Conservation (phyloP, 179 eudicot species). For the Silene noctiflora region DNA sequence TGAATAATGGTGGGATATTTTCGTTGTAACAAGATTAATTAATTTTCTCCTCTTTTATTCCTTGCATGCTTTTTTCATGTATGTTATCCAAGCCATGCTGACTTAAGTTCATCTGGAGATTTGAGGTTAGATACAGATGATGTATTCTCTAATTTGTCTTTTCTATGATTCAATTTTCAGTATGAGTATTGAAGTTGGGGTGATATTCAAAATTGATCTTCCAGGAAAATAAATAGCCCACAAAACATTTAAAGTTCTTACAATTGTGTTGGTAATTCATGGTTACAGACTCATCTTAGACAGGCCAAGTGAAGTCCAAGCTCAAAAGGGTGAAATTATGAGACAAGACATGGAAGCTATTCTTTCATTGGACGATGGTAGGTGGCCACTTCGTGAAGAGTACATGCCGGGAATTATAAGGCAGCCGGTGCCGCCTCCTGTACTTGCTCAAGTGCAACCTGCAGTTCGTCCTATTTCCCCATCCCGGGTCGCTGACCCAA, state of each 20-base stretch:
- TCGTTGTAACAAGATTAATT: neutral
- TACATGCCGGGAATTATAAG: constrained; percentile 57
- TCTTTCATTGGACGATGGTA: constrained; percentile 84
- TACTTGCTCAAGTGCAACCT: constrained; percentile 81
- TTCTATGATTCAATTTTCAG: neutral
- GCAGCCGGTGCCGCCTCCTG: constrained; percentile 96
- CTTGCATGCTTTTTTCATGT: constrained; percentile 44
- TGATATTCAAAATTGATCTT: neutral
- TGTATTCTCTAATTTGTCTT: constrained; percentile 4
- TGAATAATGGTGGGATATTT: constrained; percentile 21
- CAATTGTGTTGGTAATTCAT: constrained; percentile 15
- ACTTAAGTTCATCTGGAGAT: constrained; percentile 46
- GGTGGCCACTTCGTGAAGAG: constrained; percentile 58
- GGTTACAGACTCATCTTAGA: constrained; percentile 47
- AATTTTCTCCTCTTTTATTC: neutral
- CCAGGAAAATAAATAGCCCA: neutral
- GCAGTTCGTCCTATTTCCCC: constrained; percentile 61
- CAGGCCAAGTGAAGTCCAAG: constrained; percentile 40
- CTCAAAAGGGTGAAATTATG: constrained; percentile 38
- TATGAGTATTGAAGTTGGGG: neutral
- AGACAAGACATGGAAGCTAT: constrained; percentile 68
- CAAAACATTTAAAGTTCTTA: constrained; percentile 19
- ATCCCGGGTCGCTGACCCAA: constrained; percentile 92
- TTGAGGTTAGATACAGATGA: constrained; percentile 42
- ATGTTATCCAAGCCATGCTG: constrained; percentile 66